These are phyloP conservation scores for Fusarium papillatum DNA, from an alignment of 2,329 filamentous ascomycete genomes.

Conservation along the genomic window DNA sequence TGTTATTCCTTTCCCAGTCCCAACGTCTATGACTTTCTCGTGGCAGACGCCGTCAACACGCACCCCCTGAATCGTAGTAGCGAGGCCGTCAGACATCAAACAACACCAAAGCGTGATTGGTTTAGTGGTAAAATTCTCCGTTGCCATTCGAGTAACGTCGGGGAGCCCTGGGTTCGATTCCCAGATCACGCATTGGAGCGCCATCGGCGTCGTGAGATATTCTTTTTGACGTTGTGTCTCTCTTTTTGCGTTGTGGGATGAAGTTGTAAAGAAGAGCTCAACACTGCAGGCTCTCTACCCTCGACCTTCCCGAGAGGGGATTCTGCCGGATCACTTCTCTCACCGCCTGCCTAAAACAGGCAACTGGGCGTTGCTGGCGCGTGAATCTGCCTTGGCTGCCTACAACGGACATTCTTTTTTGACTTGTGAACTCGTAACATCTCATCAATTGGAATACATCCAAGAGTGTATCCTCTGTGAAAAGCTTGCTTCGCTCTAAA, in stretches of 20 bases:
- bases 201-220: rapidly evolving
- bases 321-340: background rate
- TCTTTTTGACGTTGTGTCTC: background rate
- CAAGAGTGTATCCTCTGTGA: too few species aligned
- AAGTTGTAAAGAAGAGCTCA: too few species aligned
- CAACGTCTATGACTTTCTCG: background rate
- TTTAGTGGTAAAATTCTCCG: background rate
- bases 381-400: background rate
- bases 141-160: background rate
- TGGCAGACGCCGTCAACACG: background rate
- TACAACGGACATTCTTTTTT: background rate
- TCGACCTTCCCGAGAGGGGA: too few species aligned
- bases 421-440: background rate
- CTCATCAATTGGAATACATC: too few species aligned
- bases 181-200: background rate
- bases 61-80: background rate
- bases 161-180: background rate
- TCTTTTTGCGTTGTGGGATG: background rate
- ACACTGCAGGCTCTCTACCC: background rate
- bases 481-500: too few species aligned
- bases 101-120: background rate
- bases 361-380: background rate
- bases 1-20: background rate
- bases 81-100: background rate
- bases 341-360: background rate